Evolutionary conservation across 176 grass and related monocot species (phyloP), one percentile per base, ranked within the genome.

Genomic region (Tillandsia leiboldiana): DNA sequence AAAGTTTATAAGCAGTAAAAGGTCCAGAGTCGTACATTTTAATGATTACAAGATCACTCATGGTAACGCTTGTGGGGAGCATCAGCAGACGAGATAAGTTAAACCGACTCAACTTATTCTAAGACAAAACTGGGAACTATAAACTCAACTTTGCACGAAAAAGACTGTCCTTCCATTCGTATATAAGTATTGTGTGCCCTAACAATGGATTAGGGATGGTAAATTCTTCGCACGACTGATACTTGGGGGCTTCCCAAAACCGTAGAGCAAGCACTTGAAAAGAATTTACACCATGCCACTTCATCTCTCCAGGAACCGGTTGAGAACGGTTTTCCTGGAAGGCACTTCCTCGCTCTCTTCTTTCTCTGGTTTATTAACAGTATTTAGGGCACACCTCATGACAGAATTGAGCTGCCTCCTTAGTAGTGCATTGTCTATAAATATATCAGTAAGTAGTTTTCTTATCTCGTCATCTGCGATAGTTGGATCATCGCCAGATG

Each of bases 381-480:
- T 86, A 77, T 52, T 88, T 77, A 99, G 53, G 11, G 84, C 82
- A 9, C 50, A 85, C 23, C 84, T 81, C 64, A 81, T 90, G 51
- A 94, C 51, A 59, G 82, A 85, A 78, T 94, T 99, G 14, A 99
- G 72, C 54, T 76, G 77, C 73, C 84, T 82, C 75, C 95, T 88
- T 22, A 99, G 67, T 70, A 85, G 85, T 9, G 90, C 87, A 63
- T 94, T 99, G 51, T 99, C 90, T 62, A 90, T 86, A 56, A 99
- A 86, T 24, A 99, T 81, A 80, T 94, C 95, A 0, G 86, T 88
- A 18, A 99, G 17, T 66, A 90, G 78, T 83, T 90, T 90, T 5
- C 72, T 80, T 51, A 82, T 88, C 51, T 86, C 87, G 61, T 93
- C 90, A 12, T 90, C 70, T 24, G 72, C 76, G 20, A 17, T 26